Percentiles rank a stretch among this genome's conserved stretches.
Evolutionary conservation across 345 rosid genomes (phyloP).

Genomic region (Rhodamnia rubescens): DNA sequence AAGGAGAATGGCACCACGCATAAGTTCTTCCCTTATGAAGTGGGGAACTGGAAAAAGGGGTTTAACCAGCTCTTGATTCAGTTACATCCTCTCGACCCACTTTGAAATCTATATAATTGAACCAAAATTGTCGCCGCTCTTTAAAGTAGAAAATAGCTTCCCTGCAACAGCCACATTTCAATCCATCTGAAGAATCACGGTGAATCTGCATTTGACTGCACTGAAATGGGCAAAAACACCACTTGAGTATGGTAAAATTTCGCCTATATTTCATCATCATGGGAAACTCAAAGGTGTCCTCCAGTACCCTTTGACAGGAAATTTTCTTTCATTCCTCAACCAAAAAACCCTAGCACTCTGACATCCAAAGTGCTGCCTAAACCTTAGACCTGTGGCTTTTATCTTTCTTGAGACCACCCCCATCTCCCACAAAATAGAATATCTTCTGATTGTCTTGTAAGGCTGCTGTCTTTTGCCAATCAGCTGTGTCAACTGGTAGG

Average conservation of each 20-base stretch:
- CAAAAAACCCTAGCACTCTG: background rate
- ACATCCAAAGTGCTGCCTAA: background rate
- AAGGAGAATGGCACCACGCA: background rate
- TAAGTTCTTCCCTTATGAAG: background rate
- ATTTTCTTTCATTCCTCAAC: background rate
- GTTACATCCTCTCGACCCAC: background rate
- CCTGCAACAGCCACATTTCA: background rate
- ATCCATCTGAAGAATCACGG: background rate
- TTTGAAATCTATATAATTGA: background rate
- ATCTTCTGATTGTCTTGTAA: background rate
- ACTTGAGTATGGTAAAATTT: background rate
- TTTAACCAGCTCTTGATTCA: background rate
- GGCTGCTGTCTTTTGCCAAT: background rate
- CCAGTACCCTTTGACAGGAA: background rate
- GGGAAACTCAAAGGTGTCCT: background rate
- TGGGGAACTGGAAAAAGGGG: background rate
- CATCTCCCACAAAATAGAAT: background rate
- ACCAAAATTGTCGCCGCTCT: background rate
- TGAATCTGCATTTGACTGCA: background rate
- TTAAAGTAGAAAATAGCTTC: background rate
- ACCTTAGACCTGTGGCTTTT: background rate
- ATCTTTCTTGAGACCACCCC: background rate
- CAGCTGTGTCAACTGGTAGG: background rate
- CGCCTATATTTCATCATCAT: background rate
- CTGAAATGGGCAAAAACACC: background rate